These are phyloP conservation scores for Trichosanthes cucumerina DNA, from an alignment of 306 rosid genomes.

Conservation along the genomic window DNA sequence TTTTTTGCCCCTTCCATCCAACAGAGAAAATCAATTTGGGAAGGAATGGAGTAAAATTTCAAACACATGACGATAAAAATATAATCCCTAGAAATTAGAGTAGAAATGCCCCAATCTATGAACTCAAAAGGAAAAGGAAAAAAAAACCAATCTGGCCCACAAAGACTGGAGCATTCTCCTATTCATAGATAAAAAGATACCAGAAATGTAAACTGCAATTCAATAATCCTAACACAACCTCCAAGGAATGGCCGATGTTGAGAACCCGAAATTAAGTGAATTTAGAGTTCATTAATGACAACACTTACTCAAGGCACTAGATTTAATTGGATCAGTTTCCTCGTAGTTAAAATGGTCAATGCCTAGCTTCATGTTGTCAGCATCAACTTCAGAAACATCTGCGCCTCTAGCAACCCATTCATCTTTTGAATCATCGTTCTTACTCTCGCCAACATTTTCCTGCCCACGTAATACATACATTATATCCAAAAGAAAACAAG, in stretches of 20 bases:
- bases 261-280: background rate
- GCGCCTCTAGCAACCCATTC: constrained; percentile 19
- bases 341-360: constrained; percentile 55
- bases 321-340: constrained; percentile 66
- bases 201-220: background rate
- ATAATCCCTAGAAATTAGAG: background rate
- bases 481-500: constrained; percentile 3
- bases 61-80: background rate
- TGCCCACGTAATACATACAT: constrained; percentile 23
- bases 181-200: background rate
- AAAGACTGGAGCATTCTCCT: background rate
- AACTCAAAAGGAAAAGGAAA: no score
- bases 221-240: background rate
- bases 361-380: constrained; percentile 37
- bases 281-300: background rate
- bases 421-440: constrained; percentile 29
- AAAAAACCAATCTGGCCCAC: background rate
- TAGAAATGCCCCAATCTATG: background rate
- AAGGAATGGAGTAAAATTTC: background rate
- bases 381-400: constrained; percentile 21
- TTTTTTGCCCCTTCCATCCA: background rate
- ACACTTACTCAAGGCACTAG: constrained; percentile 71
- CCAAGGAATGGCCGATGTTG: background rate
- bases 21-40: background rate
- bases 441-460: constrained; percentile 36